Base-by-base conservation (phyloP, 805 yeast genomes). In the Schwanniomyces vanrijiae region DNA sequence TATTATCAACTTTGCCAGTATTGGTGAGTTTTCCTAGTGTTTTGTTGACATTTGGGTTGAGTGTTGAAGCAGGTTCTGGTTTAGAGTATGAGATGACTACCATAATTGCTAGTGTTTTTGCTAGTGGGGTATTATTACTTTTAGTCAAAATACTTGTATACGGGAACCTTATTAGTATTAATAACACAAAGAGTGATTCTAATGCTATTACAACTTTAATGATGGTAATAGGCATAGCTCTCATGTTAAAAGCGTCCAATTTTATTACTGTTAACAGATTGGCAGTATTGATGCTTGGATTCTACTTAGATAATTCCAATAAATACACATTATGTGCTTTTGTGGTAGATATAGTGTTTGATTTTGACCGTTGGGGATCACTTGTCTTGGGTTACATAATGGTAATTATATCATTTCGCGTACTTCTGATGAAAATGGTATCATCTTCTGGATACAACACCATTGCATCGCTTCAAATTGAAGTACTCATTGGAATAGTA, bases 1-100 rank as follows among this genome's bases (percentile, higher is more conserved):
- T 65, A 26, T 42, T 60, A 28, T 56, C 61, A n/a, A 58, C 71
- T 3, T 52, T 69, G 26, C 75, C 75, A 1, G 62, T 66, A 21
- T 52, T 69, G 24, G 59, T 64, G 40, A 63, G 73, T 4, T 55
- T 66, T 25, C 69, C 72, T 9, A 53, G 66, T 35, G 46, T 65
- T 40, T 55, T 67, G 22, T 44, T 68, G 34, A 58, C 70, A 37
- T 55, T 56, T 38, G 29, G 43, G 43, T 28, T 53, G 49, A 19
- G 38, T 31, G 35, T 44, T n/a, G 33, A 24, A 24, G 22, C 34
- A 6, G 28, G 24, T 6, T 20, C 14, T 8, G 24, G 45, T 3
- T 25, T 37, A 14, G 19, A 38, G 37, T 43, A 44, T 21, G 24
- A 34, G n/a, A 21, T 37, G 4, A 50, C 49, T 7, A 50, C 52